Conservation (phyloP, 208 protist species). For the Herpetomonas tarakana region DNA sequence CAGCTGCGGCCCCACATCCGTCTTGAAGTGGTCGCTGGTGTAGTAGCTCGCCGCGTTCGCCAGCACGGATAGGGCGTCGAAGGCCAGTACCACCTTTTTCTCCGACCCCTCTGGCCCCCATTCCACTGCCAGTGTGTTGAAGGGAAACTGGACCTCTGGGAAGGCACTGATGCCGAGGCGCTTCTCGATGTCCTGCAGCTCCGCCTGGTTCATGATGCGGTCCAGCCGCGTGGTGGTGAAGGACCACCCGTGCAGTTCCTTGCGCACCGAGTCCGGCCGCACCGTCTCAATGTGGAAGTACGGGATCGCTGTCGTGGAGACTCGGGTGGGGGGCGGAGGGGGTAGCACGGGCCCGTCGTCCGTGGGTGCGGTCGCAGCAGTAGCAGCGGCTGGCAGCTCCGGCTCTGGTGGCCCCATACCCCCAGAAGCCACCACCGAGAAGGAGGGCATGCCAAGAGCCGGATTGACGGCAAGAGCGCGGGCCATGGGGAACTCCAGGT, state of each 20-base stretch:
- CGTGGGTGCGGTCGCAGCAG: not conserved
- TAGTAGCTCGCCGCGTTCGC: conserved; percentile 59
- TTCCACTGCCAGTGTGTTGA: conserved; percentile 59
- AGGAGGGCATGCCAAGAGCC: conserved; percentile 18
- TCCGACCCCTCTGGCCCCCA: not conserved
- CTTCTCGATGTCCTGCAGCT: conserved; percentile 42
- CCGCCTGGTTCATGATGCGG: conserved; percentile 66
- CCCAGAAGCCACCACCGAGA: conserved; percentile 7
- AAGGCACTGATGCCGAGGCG: conserved; percentile 43
- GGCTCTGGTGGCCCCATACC: no score
- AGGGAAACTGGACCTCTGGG: conserved; percentile 69
- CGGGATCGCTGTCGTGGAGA: conserved; percentile 30
- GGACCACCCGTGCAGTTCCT: conserved; percentile 41
- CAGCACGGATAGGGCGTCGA: conserved; percentile 47
- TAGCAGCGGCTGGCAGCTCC: conserved; percentile 1
- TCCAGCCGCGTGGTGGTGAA: conserved; percentile 52
- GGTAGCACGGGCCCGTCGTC: conserved; percentile 9
- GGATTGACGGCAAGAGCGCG: conserved; percentile 48
- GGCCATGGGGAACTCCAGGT: conserved; percentile 66
- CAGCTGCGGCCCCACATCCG: conserved; percentile 28
- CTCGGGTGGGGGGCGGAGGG: conserved; percentile 6
- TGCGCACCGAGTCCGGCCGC: conserved; percentile 21
- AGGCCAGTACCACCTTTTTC: conserved; percentile 28
- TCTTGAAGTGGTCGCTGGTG: conserved; percentile 37
- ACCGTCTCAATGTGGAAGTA: conserved; percentile 34